These are phyloP conservation scores for Cephaloascus fragrans DNA, from an alignment of 805 yeast genomes.

Conservation along the genomic window DNA sequence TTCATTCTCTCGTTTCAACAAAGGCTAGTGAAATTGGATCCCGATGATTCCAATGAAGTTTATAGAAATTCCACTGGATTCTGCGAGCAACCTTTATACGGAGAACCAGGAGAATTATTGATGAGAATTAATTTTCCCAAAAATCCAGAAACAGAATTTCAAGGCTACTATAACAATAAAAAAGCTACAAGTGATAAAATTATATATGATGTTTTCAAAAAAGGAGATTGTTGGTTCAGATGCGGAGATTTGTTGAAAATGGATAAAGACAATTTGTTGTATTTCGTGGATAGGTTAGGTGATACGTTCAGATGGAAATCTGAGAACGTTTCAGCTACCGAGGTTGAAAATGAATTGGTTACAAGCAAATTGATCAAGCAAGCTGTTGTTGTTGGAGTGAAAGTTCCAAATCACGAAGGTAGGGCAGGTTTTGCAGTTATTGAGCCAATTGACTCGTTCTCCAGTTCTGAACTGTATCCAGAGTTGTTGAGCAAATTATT, in stretches of 20 bases:
- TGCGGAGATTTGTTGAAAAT: conserved; percentile 73
- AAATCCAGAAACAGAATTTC: conserved; percentile 68
- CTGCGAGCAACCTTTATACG: conserved; percentile 39
- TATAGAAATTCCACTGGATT: conserved; percentile 64
- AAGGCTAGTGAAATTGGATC: conserved; percentile 64
- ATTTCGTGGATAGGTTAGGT: conserved; percentile 87
- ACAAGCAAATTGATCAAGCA: conserved; percentile 37
- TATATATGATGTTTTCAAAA: conserved; percentile 58
- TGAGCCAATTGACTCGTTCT: conserved; percentile 29
- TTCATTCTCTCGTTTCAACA: conserved; percentile 42
- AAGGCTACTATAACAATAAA: conserved; percentile 79
- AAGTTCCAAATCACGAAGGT: conserved; percentile 84
- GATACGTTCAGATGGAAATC: conserved; percentile 97
- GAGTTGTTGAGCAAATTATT: conserved; percentile 16
- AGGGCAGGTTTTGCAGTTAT: conserved; percentile 87
- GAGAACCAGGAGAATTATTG: conserved; percentile 82
- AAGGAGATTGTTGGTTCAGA: conserved; percentile 89
- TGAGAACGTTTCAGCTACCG: conserved; percentile 89
- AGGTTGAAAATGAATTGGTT: conserved; percentile 74
- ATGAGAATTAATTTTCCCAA: conserved; percentile 60
- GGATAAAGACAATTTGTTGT: conserved; percentile 61
- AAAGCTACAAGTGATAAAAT: conserved; percentile 74
- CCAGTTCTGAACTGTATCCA: background rate
- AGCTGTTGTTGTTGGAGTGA: conserved; percentile 80
- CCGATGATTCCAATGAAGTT: conserved; percentile 64